Percentiles rank a stretch among this genome's conserved stretches.
Evolutionary conservation across 192 early-diverging fungal species (phyloP).

Genomic region (Irineochytrium annulatum): DNA sequence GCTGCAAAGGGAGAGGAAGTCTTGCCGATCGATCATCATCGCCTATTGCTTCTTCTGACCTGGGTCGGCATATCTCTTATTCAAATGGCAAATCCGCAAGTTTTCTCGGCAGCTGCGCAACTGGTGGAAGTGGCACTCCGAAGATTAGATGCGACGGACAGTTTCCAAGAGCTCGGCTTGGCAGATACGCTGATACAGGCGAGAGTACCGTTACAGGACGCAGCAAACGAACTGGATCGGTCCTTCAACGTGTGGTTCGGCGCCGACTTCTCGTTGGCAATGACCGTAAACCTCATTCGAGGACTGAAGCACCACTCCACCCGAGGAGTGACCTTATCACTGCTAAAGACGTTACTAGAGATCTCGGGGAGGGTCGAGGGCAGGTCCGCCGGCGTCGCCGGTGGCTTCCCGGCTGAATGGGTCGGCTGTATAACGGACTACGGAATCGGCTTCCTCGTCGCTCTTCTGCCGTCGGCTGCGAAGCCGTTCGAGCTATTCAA

Average conservation of each 20-base stretch:
- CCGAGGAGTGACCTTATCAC: constrained; percentile 66
- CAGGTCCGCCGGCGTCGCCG: too few relatives aligned
- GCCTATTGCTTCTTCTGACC: constrained; percentile 57
- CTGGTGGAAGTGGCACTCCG: constrained; percentile 70
- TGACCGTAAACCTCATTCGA: constrained; percentile 74
- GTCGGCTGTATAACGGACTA: constrained; percentile 53
- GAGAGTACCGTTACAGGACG: constrained; percentile 67
- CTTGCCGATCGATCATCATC: constrained; percentile 5
- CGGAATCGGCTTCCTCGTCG: constrained; percentile 74
- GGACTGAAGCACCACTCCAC: constrained; percentile 75
- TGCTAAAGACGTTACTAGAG: constrained; percentile 70
- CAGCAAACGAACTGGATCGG: constrained; percentile 67
- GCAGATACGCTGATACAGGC: constrained; percentile 68
- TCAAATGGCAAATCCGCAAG: constrained; percentile 77
- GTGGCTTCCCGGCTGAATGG: constrained; percentile 9
- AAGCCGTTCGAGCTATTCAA: constrained; percentile 26
- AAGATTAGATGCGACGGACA: constrained; percentile 66
- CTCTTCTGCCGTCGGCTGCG: constrained; percentile 74
- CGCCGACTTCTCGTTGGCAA: constrained; percentile 82
- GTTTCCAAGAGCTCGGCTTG: constrained; percentile 66
- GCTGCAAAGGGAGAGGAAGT: background rate
- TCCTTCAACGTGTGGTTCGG: constrained; percentile 77
- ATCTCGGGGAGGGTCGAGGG: constrained; percentile 17
- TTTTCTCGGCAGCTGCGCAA: constrained; percentile 70
- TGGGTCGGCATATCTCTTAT: constrained; percentile 87